These are phyloP conservation scores for Podospora anserina DNA, from an alignment of 495 filamentous ascomycete genomes.

Conservation along the genomic window DNA sequence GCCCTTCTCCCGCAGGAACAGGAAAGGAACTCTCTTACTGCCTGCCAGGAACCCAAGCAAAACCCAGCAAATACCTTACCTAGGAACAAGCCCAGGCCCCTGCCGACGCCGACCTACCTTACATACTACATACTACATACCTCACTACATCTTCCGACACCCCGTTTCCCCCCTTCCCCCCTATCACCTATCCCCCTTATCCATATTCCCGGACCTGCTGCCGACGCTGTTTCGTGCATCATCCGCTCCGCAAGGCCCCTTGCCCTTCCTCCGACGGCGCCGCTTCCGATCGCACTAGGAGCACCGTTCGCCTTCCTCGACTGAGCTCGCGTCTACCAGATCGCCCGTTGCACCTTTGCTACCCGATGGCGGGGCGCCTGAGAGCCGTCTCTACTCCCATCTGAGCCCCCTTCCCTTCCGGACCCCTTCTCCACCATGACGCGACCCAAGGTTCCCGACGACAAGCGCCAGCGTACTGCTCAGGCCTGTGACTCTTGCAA, in stretches of 20 bases:
- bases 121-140: slow-evolving; percentile 18
- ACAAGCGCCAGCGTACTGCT: slow-evolving; percentile 61
- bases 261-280: slow-evolving; percentile 23
- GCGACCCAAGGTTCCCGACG: slow-evolving; percentile 60
- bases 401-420: slow-evolving; percentile 4
- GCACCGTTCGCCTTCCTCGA: slow-evolving; percentile 9
- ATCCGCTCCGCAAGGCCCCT: slow-evolving; percentile 31
- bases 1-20: slow-evolving; percentile 17
- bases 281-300: slow-evolving; percentile 31
- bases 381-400: slow-evolving; percentile 11
- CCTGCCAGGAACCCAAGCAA: slow-evolving; percentile 7
- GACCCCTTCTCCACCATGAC: slow-evolving; percentile 47
- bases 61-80: slow-evolving; percentile 9
- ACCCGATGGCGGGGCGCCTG: slow-evolving; percentile 35
- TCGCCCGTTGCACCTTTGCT: slow-evolving; percentile 25
- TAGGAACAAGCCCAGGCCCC: slow-evolving; percentile 2
- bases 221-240: slow-evolving; percentile 35
- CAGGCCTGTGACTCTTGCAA: slow-evolving; percentile 77
- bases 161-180: slow-evolving; percentile 12
- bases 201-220: slow-evolving; percentile 31
- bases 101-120: slow-evolving; percentile 21
- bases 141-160: slow-evolving; percentile 33
- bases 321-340: slow-evolving; percentile 12
- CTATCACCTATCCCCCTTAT: not conserved
- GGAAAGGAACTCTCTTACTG: slow-evolving; percentile 6